A percentile compares a stretch with the other conserved stretches of the same genome.
phyloP scores from a whole-genome alignment of 306 rosid genomes.

The Acmispon strigosus region DNA sequence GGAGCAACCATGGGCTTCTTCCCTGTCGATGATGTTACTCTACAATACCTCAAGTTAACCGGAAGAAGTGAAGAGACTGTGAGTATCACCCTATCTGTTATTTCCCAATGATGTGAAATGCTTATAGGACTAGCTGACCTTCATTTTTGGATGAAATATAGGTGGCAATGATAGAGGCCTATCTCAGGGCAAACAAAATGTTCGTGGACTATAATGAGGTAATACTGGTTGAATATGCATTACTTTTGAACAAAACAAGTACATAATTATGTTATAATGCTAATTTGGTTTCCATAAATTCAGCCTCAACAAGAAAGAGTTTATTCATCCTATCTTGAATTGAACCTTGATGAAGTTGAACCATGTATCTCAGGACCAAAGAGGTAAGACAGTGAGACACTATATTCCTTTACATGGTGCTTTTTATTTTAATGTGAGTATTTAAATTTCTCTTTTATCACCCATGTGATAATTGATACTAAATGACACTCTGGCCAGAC shows the following conservation, averaged over 20 bases:
- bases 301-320: constrained; percentile 81
- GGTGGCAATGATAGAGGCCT: constrained; percentile 89
- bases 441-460: not conserved
- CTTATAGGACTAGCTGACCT: constrained; percentile 5
- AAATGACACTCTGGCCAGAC: constrained; percentile 38
- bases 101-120: constrained; percentile 20
- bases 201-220: constrained; percentile 86
- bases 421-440: not conserved
- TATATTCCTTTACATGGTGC: not conserved
- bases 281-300: constrained; percentile 18
- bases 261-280: not conserved
- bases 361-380: constrained; percentile 89
- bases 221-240: not conserved
- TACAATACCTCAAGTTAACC: constrained; percentile 82
- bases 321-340: constrained; percentile 79
- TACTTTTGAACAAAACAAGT: not conserved
- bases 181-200: constrained; percentile 79
- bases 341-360: constrained; percentile 67
- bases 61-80: constrained; percentile 91
- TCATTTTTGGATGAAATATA: constrained; percentile 21
- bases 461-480: constrained; percentile 5
- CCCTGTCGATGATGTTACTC: constrained; percentile 86
- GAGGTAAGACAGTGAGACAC: constrained; percentile 48
- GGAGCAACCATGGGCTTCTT: constrained; percentile 99
- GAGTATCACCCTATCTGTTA: constrained; percentile 27